Evolutionary conservation across 257 asterid genomes (phyloP).

Genomic region (Knoxia roxburghii): DNA sequence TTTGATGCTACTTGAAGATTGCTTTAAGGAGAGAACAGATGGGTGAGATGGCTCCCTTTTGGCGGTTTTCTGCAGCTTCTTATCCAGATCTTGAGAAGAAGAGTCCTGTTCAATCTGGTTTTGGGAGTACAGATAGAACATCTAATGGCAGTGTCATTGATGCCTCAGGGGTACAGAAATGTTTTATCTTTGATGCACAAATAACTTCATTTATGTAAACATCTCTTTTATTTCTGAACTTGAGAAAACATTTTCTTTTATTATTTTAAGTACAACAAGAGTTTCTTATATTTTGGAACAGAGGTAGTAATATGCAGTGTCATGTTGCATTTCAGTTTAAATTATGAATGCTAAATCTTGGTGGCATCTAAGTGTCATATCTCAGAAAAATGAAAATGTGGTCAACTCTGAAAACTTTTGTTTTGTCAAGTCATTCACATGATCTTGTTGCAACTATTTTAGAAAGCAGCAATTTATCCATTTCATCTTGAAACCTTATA

Average conservation of each 20-base stretch:
- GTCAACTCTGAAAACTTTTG: not conserved
- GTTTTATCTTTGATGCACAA: slow-evolving; percentile 9
- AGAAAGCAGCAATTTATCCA: not conserved
- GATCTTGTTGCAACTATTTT: not conserved
- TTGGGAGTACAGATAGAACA: slow-evolving; percentile 16
- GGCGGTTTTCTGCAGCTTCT: slow-evolving; percentile 86
- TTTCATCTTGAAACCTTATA: not conserved
- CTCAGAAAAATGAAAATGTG: not conserved
- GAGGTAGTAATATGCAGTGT: too few species aligned
- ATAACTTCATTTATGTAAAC: not conserved
- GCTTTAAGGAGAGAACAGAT: slow-evolving; percentile 79
- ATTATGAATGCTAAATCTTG: not conserved
- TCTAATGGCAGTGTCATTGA: slow-evolving; percentile 28
- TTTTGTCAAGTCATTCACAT: not conserved
- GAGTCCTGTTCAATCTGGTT: slow-evolving; percentile 23
- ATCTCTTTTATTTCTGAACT: not conserved
- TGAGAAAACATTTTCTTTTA: not conserved
- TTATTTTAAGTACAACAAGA: too few species aligned
- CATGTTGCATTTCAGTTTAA: not conserved
- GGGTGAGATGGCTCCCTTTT: slow-evolving; percentile 88
- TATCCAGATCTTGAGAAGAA: slow-evolving; percentile 70
- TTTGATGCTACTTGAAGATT: slow-evolving; percentile 41
- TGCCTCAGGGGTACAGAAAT: slow-evolving; percentile 42
- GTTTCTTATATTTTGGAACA: too few species aligned
- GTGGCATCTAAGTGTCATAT: not conserved